Base-by-base conservation (phyloP, 495 filamentous ascomycete genomes). In the Talaromyces adpressus region DNA sequence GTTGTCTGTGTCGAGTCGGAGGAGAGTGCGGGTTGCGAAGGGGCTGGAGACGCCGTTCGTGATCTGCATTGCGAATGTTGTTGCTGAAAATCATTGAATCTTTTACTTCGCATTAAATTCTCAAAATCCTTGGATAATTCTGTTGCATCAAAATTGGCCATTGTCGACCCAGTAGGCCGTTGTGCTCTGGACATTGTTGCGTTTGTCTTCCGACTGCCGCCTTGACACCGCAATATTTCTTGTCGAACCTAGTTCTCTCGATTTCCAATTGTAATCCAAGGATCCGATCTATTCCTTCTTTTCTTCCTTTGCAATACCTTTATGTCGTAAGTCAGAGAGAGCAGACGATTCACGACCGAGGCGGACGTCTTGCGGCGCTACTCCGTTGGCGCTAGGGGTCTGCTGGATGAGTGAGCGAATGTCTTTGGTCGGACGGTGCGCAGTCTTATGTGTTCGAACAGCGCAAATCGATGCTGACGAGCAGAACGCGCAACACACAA, bases 61-160 rank as follows among this genome's bases (percentile, higher is more conserved):
- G 88, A 86, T 34, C 81, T 79, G 25, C 73, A 82, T 51, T 78
- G 77, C 6, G 88, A 81, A 65, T 78, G 68, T 61, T 83, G 75
- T 70, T 85, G 82, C 36, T 80, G 77, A 32, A 97, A 82, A 62
- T 89, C 88, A 71, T 87, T 91, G 76, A 95, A 84, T 71, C 91
- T 82, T 72, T 87, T 91, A 39, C 84, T 89, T 70, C 87, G 85
- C 71, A 96, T 80, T 56, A 92, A 73, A 62, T 90, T 86, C 66
- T 93, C 88, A 71, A 94, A 96, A 68, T 89, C 85, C 47, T 76
- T 69, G 41, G 84, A 86, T 51, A 89, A 71, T 22, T 83, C 77
- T 11, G 69, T 57, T 27, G 80, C 72, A 70, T 83, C 77, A 66
- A 81, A 81, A 54, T 70, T 69, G 63, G 69, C 70, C 22, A 54